Base-by-base conservation (phyloP, 805 yeast genomes). In the Candida ficus region DNA sequence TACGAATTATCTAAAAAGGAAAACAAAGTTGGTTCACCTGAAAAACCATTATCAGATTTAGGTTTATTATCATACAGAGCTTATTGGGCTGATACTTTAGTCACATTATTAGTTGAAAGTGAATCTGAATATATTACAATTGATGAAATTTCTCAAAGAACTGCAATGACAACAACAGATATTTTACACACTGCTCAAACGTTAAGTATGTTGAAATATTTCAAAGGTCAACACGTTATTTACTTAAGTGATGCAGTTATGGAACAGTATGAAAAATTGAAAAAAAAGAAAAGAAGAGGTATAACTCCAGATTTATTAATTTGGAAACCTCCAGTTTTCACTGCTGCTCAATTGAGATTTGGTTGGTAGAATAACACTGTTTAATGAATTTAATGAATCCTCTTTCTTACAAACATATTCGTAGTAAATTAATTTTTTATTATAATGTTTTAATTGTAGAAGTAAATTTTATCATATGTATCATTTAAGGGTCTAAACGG, bases 121-220 rank as follows among this genome's bases (percentile, higher is more conserved):
- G 71, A 70, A 25, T 63, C 72, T 36, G 75, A 68, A 19, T 49
- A 55, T 38, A 76, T 82, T 37, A 83, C 95, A 3, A 89, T 93
- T 41, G 99, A 93, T 54, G 98, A 91, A 51, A 83, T 93, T 14
- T 83, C 96, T 25, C 68, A 81, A 11, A 64, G 78, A 37, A 87
- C 98, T 0, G 77, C 97, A 12, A 91, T 93, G 96, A 93, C 99
- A 10, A 89, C 98, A 2, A 85, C 95, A 2, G 99, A 93, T 63
- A 87, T 93, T 38, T 66, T 93, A 36, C 97, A 93, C 60, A 93
- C 99, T 0, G 74, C 95, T 41, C 93, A 93, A 52, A 87, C 96
- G 2, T 69, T 89, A 56, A 90, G 86, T 56, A 88, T 93, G 73
- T 69, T 95, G 51, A 75, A 89, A 53, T 93, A 91, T 57, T 89